Conservation (phyloP, 140 eudicot genomes). For the Stevia rebaudiana region DNA sequence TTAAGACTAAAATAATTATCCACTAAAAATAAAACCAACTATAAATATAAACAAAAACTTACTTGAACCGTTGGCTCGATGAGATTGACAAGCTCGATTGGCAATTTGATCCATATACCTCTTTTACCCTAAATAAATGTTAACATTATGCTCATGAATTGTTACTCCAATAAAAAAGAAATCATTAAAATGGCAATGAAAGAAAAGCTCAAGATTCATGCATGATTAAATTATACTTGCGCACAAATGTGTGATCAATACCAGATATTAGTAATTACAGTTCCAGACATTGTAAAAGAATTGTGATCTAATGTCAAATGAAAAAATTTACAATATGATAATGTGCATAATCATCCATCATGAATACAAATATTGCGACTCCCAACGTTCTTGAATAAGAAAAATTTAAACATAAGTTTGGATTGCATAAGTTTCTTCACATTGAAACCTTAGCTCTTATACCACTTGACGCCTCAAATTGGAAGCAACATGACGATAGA, state of each 20-base stretch:
- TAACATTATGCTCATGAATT: constrained; percentile 3
- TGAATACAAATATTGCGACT: neutral
- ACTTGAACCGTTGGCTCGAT: constrained; percentile 80
- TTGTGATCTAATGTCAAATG: neutral
- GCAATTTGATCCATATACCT: constrained; percentile 82
- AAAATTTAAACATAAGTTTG: neutral
- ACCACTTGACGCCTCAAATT: neutral
- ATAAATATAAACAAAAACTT: constrained; percentile 7
- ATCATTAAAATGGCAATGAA: neutral
- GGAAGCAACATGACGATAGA: neutral
- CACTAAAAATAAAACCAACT: neutral
- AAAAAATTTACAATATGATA: constrained; percentile 6
- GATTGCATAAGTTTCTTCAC: neutral
- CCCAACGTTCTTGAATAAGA: neutral
- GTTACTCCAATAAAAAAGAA: constrained; percentile 2
- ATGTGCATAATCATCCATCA: neutral
- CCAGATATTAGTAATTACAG: constrained; percentile 1
- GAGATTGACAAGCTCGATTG: constrained; percentile 75
- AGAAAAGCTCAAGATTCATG: neutral
- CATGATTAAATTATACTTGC: constrained; percentile 10
- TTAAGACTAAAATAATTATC: neutral
- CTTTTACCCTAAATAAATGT: constrained; percentile 56
- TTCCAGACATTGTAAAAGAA: neutral
- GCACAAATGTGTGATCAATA: constrained; percentile 8
- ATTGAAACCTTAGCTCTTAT: neutral